Conservation (phyloP, 768 basidiomycete genomes). For the Lentinus brumalis region DNA sequence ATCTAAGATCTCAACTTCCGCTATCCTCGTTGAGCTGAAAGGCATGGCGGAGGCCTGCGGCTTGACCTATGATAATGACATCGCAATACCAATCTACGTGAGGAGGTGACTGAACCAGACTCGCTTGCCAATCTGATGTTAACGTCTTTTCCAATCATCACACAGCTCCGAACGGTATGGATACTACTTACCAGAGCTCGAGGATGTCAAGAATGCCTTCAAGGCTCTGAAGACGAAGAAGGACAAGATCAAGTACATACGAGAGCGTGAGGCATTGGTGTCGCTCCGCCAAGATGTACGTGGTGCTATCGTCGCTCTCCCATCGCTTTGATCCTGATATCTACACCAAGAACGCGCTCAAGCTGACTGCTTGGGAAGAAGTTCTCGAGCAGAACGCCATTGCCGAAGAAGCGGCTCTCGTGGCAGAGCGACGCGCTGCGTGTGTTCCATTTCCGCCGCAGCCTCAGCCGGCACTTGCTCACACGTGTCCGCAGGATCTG, state of each 20-base stretch:
- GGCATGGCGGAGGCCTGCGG: no score
- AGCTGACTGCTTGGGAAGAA: neutral
- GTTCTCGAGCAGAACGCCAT: neutral
- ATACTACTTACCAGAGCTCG: neutral
- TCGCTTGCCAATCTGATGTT: neutral
- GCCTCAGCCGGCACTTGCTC: no score
- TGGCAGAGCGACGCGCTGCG: neutral
- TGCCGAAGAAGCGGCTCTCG: neutral
- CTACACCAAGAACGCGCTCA: neutral
- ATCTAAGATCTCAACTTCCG: no score
- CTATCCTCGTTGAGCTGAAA: no score
- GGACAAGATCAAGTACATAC: neutral
- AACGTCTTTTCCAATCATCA: neutral
- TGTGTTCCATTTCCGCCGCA: neutral
- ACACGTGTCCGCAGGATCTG: no score
- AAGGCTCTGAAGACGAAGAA: neutral
- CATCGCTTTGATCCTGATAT: neutral
- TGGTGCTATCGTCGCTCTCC: neutral
- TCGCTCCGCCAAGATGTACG: neutral
- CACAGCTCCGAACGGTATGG: neutral
- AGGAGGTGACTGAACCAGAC: neutral
- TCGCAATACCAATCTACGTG: no score
- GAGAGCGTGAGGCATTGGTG: neutral
- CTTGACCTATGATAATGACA: no score
- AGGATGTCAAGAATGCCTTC: neutral